Evolutionary conservation across 1,284 basidiomycete species (phyloP).

Genomic region (Vanrija pseudolonga): DNA sequence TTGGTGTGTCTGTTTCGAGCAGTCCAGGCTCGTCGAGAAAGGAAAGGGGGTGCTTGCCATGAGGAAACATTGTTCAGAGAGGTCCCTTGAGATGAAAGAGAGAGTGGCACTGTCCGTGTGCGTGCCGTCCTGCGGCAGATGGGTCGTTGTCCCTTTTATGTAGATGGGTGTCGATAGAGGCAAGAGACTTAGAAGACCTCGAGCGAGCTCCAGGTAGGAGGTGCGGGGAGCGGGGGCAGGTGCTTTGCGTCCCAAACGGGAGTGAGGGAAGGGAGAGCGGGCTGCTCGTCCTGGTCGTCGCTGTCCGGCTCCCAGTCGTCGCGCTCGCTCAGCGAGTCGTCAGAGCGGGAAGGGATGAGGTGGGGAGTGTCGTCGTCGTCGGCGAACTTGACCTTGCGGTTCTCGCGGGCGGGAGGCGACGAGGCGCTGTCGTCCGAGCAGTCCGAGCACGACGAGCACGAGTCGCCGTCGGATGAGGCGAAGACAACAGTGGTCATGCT

Average conservation of each 20-base stretch:
- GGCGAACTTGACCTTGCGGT: background rate
- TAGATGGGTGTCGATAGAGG: background rate
- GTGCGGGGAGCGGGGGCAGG: background rate
- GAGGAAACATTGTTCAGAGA: background rate
- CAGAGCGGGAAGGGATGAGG: slow-evolving; percentile 6
- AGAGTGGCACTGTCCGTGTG: too few relatives aligned
- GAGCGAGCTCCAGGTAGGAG: slow-evolving; percentile 1
- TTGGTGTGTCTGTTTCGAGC: background rate
- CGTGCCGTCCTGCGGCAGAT: background rate
- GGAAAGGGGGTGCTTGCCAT: too few relatives aligned
- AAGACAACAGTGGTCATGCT: background rate
- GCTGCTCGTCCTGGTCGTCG: background rate
- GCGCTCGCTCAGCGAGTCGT: slow-evolving; percentile 12
- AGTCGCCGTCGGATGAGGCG: background rate
- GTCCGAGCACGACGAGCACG: too few relatives aligned
- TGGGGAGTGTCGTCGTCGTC: slow-evolving; percentile 3
- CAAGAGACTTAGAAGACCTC: background rate
- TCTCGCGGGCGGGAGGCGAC: background rate
- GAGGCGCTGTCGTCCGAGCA: background rate
- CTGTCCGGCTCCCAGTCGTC: slow-evolving; percentile 9
- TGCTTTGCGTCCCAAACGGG: background rate
- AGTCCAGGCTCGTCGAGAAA: too few relatives aligned
- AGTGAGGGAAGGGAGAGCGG: background rate
- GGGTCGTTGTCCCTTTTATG: background rate
- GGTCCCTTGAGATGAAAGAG: too few relatives aligned